Base-by-base conservation (phyloP, 495 filamentous ascomycete genomes). In the Letharia columbiana region DNA sequence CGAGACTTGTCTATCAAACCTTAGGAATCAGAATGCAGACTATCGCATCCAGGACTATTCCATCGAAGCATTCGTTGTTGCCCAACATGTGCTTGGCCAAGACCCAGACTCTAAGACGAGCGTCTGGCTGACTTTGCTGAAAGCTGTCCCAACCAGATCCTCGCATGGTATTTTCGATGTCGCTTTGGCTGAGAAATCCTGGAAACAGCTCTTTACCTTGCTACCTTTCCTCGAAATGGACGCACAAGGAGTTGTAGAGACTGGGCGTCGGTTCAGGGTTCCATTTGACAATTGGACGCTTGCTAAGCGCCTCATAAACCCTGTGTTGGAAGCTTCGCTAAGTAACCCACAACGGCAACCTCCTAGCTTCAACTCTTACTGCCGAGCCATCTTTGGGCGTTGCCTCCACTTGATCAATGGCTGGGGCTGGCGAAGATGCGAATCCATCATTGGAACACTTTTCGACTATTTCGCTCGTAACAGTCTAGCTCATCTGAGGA, bases 401-500 rank as follows among this genome's bases (percentile, higher is more conserved):
- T 96, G 92, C 72, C 86, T 92, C 71, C 80, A 83, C 69, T 82
- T 98, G 41, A 87, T 96, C 50, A 81, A 84, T 54, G 77, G 78
- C 65, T 98, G 94, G 94, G 88, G 90, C 6, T 98, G 94, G 94
- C 80, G 81, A 66, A 87, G 85, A 70, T 92, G 89, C 74, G 90
- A 90, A 61, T 74, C 81, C 15, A 85, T 96, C 40, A 83, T 98
- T 50, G 88, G 88, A 28, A 84, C 81, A 0, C 80, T 96, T 7
- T 98, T 96, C 70, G 91, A 96, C 73, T 96, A 96, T 73, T 98
- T 96, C 69, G 91, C 89, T 4, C 86, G 82, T 5, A 88, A 88
- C 66, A 83, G 82, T 37, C 78, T 97, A 1, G 80, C 84, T 44
- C 87, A 92, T 72, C 74, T 98, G 50, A 82, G 82, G 52, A 89